These are phyloP conservation scores for Polytrichum formosum DNA, from an alignment of 225 moss, liverwort and hornwort genomes.

Conservation along the genomic window DNA sequence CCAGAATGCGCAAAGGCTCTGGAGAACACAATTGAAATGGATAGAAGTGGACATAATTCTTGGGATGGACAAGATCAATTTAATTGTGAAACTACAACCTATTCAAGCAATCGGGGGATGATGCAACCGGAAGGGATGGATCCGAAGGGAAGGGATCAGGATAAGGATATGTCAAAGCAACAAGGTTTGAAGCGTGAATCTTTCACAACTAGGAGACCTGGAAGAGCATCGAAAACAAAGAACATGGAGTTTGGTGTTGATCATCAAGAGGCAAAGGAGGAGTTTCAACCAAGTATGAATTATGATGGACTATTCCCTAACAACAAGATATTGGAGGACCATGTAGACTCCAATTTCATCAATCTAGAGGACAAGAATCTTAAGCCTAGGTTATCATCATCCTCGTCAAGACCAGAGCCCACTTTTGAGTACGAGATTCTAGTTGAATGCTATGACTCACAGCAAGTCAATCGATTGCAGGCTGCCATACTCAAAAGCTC, in stretches of 20 bases:
- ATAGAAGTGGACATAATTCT: too few relatives aligned
- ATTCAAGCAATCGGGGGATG: too few relatives aligned
- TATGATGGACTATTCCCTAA: not conserved
- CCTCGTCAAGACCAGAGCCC: not conserved
- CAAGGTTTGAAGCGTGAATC: not conserved
- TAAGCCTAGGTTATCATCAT: too few relatives aligned
- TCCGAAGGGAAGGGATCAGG: too few relatives aligned
- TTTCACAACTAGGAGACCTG: not conserved
- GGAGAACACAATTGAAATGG: too few relatives aligned
- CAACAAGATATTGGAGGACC: constrained; percentile 1
- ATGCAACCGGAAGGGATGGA: too few relatives aligned
- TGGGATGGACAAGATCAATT: too few relatives aligned
- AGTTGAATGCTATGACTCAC: constrained; percentile 2
- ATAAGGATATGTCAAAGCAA: not conserved
- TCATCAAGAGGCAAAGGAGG: not conserved
- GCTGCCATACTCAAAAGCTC: constrained; percentile 3
- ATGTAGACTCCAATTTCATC: not conserved
- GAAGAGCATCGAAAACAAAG: not conserved
- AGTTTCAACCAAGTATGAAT: not conserved
- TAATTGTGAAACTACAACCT: not conserved
- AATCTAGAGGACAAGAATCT: not conserved
- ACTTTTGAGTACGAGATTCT: constrained; percentile 1
- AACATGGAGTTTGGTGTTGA: constrained; percentile 2
- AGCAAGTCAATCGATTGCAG: not conserved
- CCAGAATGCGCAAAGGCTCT: not conserved